phyloP scores from a whole-genome alignment of 192 early-diverging fungal genomes.

The Glomus cerebriforme region DNA sequence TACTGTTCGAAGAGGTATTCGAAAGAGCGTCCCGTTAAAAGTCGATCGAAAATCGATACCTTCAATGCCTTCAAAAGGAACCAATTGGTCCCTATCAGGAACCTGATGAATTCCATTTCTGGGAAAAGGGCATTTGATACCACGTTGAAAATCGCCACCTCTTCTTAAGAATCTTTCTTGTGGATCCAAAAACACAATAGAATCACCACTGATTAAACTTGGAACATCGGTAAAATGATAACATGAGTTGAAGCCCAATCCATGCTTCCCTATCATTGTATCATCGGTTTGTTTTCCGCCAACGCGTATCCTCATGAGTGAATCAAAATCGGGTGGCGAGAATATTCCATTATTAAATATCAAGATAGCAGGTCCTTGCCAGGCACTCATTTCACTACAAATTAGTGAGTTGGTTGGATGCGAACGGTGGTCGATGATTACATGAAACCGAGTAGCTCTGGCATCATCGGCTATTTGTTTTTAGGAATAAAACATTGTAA shows the following conservation, averaged over 20 bases:
- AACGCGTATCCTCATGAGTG: conserved; percentile 29
- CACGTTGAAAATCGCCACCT: not conserved
- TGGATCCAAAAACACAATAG: conserved; percentile 35
- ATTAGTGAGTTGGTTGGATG: not conserved
- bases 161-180: conserved; percentile 12
- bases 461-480: conserved; percentile 28
- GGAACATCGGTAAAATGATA: conserved; percentile 36
- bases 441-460: conserved; percentile 21
- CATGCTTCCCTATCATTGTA: not conserved
- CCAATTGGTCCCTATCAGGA: conserved; percentile 22
- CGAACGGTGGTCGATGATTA: conserved; percentile 25
- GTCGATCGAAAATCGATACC: conserved; percentile 18
- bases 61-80: conserved; percentile 30
- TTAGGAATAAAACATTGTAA: not conserved
- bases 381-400: conserved; percentile 23
- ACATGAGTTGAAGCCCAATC: conserved; percentile 33
- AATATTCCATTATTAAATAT: conserved; percentile 36
- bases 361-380: conserved; percentile 37
- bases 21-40: conserved; percentile 35
- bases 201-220: conserved; percentile 26
- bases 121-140: not conserved
- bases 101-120: not conserved
- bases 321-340: conserved; percentile 21
- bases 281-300: conserved; percentile 16
- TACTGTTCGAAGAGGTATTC: conserved; percentile 26